A percentile compares a stretch with the other conserved stretches of the same genome.
Evolutionary conservation across 495 filamentous ascomycete genomes (phyloP).

Genomic region (Usnea hakonensis): DNA sequence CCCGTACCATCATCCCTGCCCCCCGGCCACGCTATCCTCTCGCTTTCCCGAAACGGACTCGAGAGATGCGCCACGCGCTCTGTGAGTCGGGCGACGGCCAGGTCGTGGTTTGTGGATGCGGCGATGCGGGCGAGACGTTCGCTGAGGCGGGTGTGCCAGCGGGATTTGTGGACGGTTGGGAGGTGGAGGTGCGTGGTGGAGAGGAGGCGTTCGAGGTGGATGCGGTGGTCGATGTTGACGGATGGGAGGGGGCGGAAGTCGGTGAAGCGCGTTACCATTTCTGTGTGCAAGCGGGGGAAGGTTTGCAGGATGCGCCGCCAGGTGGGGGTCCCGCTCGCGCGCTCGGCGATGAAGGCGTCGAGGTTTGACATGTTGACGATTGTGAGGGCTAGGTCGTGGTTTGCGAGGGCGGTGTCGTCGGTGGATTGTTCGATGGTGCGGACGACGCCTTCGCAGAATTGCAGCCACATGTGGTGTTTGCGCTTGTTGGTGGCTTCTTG

Average conservation of each 20-base stretch:
- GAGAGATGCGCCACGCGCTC: not conserved
- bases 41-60: not conserved
- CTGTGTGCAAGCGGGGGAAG: not conserved
- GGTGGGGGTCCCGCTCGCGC: not conserved
- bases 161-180: not conserved
- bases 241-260: not conserved
- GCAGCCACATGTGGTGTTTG: not conserved
- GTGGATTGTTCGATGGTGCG: not conserved
- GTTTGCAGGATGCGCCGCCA: not conserved
- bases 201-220: not conserved
- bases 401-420: not conserved
- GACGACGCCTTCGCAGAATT: conserved; percentile 6
- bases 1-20: no score
- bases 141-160: not conserved
- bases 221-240: not conserved
- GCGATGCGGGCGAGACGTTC: not conserved
- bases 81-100: not conserved
- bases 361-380: not conserved
- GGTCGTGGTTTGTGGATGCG: not conserved
- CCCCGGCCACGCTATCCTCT: no score
- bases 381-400: not conserved
- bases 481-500: not conserved
- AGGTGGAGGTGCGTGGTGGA: not conserved
- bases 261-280: not conserved
- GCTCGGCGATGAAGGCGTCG: not conserved